Conservation (phyloP, 2,329 filamentous ascomycete genomes). For the Colletotrichum gigasporum region DNA sequence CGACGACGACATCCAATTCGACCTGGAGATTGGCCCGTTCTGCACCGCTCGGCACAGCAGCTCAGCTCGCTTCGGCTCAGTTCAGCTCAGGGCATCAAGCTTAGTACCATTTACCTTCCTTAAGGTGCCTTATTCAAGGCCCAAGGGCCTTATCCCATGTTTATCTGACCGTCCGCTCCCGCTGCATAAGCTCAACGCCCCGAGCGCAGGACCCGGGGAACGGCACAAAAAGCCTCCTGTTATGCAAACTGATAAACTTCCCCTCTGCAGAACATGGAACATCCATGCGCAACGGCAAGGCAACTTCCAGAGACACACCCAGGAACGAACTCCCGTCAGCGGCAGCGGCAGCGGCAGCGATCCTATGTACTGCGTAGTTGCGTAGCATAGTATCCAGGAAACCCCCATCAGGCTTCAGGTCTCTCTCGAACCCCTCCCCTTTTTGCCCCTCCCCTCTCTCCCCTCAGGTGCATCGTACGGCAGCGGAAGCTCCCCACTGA, state of each 20-base stretch:
- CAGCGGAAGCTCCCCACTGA: conserved; percentile 1
- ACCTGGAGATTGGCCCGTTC: no score
- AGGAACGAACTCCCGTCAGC: background rate
- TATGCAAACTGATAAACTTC: conserved; percentile 11
- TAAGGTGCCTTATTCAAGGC: no score
- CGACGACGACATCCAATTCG: background rate
- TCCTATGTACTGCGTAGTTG: no score
- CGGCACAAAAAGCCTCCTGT: conserved; percentile 18
- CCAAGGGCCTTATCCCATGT: conserved; percentile 13
- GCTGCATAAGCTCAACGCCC: conserved; percentile 11
- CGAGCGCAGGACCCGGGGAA: conserved; percentile 21
- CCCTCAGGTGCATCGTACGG: background rate
- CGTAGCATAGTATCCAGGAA: no score
- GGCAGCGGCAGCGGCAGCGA: no score
- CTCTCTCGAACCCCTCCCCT: background rate
- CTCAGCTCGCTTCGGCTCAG: background rate
- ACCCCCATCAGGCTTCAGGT: background rate
- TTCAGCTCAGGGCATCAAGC: conserved; percentile 6
- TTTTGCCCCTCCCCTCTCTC: background rate
- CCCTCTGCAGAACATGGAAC: conserved; percentile 23
- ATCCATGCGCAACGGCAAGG: conserved; percentile 3
- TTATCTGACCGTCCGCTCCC: conserved; percentile 26
- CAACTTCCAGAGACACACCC: no score
- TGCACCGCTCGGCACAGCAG: background rate
- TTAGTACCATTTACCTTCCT: no score